A percentile compares a stretch with the other conserved stretches of the same genome.
phyloP scores from a whole-genome alignment of 192 early-diverging fungal genomes.

The Rhizophagus prolifer region DNA sequence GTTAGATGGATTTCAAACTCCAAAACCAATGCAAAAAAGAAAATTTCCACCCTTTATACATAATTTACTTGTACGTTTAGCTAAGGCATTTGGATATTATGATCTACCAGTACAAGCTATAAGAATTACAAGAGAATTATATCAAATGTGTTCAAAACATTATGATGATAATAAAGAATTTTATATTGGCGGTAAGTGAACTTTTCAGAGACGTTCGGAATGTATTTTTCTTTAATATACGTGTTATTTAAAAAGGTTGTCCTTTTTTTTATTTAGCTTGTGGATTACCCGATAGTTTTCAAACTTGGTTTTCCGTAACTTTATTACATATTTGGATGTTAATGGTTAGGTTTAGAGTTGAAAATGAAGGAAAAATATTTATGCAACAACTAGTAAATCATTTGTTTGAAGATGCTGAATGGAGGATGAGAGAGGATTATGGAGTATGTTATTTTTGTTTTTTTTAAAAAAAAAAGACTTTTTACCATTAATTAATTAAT shows the following conservation, averaged over 20 bases:
- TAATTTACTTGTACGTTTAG: neutral
- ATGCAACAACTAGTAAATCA: slow-evolving; percentile 85
- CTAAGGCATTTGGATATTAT: slow-evolving; percentile 11
- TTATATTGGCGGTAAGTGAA: slow-evolving; percentile 39
- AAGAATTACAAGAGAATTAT: slow-evolving; percentile 38
- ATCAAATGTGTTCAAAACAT: slow-evolving; percentile 43
- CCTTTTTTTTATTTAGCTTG: slow-evolving; percentile 48
- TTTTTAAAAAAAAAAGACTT: neutral
- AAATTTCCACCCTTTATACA: slow-evolving; percentile 4
- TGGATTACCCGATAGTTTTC: slow-evolving; percentile 81
- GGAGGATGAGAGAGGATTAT: slow-evolving; percentile 69
- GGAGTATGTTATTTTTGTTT: slow-evolving; percentile 56
- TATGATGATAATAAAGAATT: slow-evolving; percentile 42
- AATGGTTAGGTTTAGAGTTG: slow-evolving; percentile 77
- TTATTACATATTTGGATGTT: slow-evolving; percentile 94
- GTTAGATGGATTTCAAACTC: slow-evolving; percentile 13
- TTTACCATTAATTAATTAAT: neutral
- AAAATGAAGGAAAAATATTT: slow-evolving; percentile 72
- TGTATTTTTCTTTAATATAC: neutral
- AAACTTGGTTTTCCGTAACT: slow-evolving; percentile 92
- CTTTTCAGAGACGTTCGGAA: neutral
- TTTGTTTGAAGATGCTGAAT: slow-evolving; percentile 88
- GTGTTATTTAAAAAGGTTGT: neutral
- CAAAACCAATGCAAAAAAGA: neutral
- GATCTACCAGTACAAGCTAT: slow-evolving; percentile 31